These are phyloP conservation scores for Kingdonia uniflora DNA, from an alignment of 164 flowering plant species.

Conservation along the genomic window DNA sequence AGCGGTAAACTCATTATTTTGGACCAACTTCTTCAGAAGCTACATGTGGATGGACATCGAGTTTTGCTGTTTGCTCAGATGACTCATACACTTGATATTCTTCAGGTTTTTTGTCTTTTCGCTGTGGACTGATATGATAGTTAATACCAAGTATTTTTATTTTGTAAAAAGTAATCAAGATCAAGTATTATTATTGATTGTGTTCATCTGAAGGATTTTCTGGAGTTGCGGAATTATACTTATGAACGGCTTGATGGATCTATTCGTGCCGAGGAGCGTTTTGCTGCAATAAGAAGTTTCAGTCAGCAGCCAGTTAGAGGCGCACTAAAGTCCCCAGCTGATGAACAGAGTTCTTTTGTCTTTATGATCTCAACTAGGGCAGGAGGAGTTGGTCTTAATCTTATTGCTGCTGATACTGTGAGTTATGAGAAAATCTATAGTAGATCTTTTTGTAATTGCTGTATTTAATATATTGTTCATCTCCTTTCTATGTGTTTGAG, in stretches of 20 bases:
- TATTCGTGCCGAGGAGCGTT: conserved; percentile 92
- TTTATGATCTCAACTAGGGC: conserved; percentile 94
- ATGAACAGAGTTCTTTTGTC: conserved; percentile 50
- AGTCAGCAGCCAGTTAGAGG: conserved; percentile 28
- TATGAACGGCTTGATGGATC: conserved; percentile 99
- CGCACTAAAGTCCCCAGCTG: conserved; percentile 13
- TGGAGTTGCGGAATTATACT: conserved; percentile 72
- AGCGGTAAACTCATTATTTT: conserved; percentile 84
- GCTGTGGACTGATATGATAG: background rate
- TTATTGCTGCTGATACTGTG: conserved; percentile 95
- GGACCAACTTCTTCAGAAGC: conserved; percentile 71
- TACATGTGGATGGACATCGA: conserved; percentile 62
- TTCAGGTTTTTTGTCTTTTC: conserved; percentile 49
- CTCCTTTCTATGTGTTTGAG: too few species aligned
- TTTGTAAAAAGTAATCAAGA: too few species aligned
- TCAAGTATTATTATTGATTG: background rate
- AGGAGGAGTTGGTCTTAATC: conserved; percentile 97
- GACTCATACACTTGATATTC: conserved; percentile 90
- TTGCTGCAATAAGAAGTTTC: conserved; percentile 91
- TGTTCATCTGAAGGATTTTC: conserved; percentile 45
- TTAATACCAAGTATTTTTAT: too few species aligned
- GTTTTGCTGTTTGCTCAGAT: conserved; percentile 91
- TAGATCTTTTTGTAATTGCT: background rate
- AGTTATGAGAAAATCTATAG: conserved; percentile 17
- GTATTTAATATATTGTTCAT: too few species aligned